phyloP scores from a whole-genome alignment of 805 yeast genomes.

The Kuraishia ogatae region DNA sequence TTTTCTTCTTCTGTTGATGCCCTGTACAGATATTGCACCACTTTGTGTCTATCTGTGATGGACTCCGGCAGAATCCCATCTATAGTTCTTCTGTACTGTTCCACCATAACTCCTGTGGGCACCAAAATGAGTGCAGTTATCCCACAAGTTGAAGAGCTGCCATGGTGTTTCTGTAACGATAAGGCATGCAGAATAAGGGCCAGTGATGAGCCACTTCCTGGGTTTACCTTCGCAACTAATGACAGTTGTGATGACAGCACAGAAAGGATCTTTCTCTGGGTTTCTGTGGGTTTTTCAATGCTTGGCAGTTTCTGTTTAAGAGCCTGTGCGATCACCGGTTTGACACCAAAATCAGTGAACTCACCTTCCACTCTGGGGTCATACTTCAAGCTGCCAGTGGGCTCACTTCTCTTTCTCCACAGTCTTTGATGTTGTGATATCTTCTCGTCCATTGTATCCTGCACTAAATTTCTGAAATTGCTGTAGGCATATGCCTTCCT shows the following conservation, averaged over 20 bases:
- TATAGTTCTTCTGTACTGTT: conserved; percentile 13
- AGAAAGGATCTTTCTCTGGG: conserved; percentile 19
- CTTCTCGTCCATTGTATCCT: neutral
- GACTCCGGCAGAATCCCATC: conserved; percentile 6
- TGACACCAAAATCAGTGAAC: conserved; percentile 12
- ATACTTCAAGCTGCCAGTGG: neutral
- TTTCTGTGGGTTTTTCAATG: conserved; percentile 16
- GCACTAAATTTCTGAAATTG: neutral
- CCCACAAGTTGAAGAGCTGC: conserved; percentile 19
- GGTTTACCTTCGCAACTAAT: conserved; percentile 20
- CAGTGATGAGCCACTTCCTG: conserved; percentile 22
- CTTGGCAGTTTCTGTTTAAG: conserved; percentile 5
- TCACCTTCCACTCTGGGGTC: conserved; percentile 7
- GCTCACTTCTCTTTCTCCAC: neutral
- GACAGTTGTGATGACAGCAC: conserved; percentile 17
- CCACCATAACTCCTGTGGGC: conserved; percentile 12
- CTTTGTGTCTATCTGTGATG: conserved; percentile 1
- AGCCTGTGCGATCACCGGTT: neutral
- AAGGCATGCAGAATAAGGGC: conserved; percentile 19
- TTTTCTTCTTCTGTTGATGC: conserved; percentile 14
- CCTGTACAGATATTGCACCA: conserved; percentile 23
- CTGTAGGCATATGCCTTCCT: neutral
- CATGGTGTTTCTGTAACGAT: conserved; percentile 12
- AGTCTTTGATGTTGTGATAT: neutral
- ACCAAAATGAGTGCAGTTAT: conserved; percentile 17